Percentiles rank a stretch among this genome's conserved stretches.
These are phyloP conservation scores for Sarocladium strictum DNA, from an alignment of 2,329 filamentous ascomycete species.

Conservation along the genomic window DNA sequence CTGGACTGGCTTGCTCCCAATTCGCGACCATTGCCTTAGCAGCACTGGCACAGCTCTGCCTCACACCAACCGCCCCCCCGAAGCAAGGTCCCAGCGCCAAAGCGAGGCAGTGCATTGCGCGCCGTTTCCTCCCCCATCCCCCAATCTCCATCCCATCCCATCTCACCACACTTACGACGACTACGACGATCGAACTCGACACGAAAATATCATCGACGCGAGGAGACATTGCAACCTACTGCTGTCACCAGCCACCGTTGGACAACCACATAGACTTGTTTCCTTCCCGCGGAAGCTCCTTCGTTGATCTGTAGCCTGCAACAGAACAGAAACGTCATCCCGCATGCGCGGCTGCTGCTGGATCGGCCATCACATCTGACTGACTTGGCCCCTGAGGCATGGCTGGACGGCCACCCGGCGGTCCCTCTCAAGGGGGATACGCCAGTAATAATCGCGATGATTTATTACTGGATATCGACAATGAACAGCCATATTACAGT, in stretches of 20 bases:
- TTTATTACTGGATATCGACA: constrained; percentile 69
- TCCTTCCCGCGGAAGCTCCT: not conserved
- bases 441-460: constrained; percentile 44
- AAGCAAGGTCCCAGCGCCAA: constrained; percentile 2
- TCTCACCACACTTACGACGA: constrained; percentile 3
- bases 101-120: constrained; percentile 9
- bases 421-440: constrained; percentile 40
- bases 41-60: not conserved
- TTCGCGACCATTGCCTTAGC: not conserved
- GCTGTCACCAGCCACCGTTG: not conserved
- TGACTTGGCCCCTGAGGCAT: constrained; percentile 42
- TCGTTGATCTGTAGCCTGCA: not conserved
- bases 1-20: not conserved
- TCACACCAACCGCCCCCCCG: not conserved
- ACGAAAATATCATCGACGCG: not conserved
- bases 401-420: constrained; percentile 50
- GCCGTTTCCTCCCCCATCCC: not conserved
- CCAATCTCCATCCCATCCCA: not conserved
- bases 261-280: not conserved
- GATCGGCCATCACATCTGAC: constrained; percentile 23
- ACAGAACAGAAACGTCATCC: constrained; percentile 13
- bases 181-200: not conserved
- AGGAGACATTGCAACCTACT: not conserved
- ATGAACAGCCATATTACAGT: constrained; percentile 65
- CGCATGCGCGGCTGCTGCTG: constrained; percentile 27